Percentiles rank a stretch among this genome's conserved stretches.
Conservation (phyloP, 208 protist species). For the Acanthamoeba royreba region DNA sequence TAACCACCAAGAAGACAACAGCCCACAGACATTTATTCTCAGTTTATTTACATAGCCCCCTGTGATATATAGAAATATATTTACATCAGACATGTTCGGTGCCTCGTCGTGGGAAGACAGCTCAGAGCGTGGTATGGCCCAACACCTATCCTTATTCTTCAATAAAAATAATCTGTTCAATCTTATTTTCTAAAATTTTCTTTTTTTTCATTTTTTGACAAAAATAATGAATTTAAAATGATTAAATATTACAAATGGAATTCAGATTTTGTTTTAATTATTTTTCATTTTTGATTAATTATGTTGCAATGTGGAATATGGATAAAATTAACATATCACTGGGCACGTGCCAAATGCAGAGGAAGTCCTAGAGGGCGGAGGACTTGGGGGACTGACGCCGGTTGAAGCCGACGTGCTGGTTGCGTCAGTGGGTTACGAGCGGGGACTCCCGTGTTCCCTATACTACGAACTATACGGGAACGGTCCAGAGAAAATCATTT, state of each 20-base stretch:
- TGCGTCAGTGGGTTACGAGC: neutral
- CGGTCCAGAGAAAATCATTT: neutral
- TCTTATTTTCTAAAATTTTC: neutral
- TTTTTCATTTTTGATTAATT: no score
- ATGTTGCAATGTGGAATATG: no score
- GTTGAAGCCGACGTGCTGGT: neutral
- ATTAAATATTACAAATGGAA: no score
- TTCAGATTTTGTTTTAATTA: no score
- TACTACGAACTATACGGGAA: conserved; percentile 1
- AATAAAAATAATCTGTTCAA: neutral
- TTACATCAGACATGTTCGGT: no score
- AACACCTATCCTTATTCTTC: no score
- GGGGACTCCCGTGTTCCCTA: neutral
- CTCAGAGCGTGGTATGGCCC: no score
- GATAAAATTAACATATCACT: no score
- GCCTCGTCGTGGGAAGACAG: no score
- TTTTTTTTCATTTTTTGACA: neutral
- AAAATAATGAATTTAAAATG: no score
- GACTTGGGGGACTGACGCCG: neutral
- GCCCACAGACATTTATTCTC: neutral
- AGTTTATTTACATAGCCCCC: neutral
- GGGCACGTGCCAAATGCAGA: no score
- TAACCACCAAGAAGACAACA: no score
- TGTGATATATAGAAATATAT: neutral
- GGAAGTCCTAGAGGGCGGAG: neutral